Conservation (phyloP, 345 rosid genomes). For the Triadica sebifera region DNA sequence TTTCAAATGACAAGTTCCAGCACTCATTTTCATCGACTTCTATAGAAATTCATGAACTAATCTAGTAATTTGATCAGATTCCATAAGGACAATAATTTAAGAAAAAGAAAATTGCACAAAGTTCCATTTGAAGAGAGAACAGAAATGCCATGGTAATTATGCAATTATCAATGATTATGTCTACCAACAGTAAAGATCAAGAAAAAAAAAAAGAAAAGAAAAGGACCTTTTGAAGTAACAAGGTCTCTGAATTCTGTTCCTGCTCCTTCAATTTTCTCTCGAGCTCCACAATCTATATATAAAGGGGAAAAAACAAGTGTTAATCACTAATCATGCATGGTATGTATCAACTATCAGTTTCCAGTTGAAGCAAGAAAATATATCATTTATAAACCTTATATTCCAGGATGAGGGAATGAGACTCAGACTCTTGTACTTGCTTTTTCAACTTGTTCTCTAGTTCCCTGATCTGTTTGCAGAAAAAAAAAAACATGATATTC, state of each 20-base stretch:
- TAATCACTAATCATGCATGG: background rate
- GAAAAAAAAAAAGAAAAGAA: background rate
- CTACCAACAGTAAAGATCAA: background rate
- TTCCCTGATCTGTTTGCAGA: conserved; percentile 54
- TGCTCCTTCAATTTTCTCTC: conserved; percentile 55
- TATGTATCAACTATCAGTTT: background rate
- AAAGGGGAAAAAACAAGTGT: conserved; percentile 8
- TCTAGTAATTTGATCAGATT: too few species aligned
- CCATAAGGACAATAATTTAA: too few species aligned
- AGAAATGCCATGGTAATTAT: too few species aligned
- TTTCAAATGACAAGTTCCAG: background rate
- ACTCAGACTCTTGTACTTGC: conserved; percentile 55
- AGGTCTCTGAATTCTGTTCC: conserved; percentile 49
- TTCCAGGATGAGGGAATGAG: conserved; percentile 43
- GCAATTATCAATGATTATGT: background rate
- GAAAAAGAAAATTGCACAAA: background rate
- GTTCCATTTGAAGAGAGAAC: too few species aligned
- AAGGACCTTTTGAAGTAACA: conserved; percentile 51
- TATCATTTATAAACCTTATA: conserved; percentile 44
- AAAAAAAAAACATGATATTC: conserved; percentile 4
- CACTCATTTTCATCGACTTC: background rate
- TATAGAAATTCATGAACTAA: too few species aligned
- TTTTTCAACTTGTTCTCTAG: conserved; percentile 70
- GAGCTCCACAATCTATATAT: conserved; percentile 59
- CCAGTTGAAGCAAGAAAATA: background rate